Evolutionary conservation across 495 filamentous ascomycete genomes (phyloP).

Genomic region (Daldinia decipiens): DNA sequence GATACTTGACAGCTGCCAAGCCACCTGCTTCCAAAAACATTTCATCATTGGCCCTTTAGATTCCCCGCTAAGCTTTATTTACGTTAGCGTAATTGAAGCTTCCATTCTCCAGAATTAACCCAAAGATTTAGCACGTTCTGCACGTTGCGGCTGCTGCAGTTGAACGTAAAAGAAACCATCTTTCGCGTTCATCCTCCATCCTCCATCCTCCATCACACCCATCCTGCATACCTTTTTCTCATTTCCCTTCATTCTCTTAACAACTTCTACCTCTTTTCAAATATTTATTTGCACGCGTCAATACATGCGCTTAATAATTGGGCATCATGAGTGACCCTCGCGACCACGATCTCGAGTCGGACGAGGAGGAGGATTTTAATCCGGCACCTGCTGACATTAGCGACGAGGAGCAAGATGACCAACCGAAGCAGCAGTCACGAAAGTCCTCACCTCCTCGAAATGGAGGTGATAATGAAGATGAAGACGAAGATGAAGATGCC

Average conservation of each 20-base stretch:
- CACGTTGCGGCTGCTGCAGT: constrained; percentile 32
- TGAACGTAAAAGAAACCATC: constrained; percentile 38
- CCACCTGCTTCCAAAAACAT: constrained; percentile 1
- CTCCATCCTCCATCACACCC: not conserved
- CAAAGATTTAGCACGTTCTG: constrained; percentile 32
- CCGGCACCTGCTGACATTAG: constrained; percentile 73
- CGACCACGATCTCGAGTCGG: constrained; percentile 64
- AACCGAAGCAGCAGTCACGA: constrained; percentile 42
- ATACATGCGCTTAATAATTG: constrained; percentile 15
- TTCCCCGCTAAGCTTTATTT: not conserved
- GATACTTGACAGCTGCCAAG: not conserved
- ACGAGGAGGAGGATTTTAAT: constrained; percentile 86
- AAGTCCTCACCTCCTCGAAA: constrained; percentile 39
- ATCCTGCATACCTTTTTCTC: constrained; percentile 5
- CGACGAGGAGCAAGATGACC: constrained; percentile 65
- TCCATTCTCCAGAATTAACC: constrained; percentile 33
- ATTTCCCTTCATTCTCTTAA: constrained; percentile 5
- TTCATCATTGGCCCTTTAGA: constrained; percentile 2
- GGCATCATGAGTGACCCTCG: constrained; percentile 58
- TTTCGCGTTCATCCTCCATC: constrained; percentile 2
- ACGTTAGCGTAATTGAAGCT: constrained; percentile 27
- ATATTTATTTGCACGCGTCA: not conserved
- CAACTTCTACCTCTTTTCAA: constrained; percentile 1
- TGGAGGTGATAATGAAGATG: constrained; percentile 55
- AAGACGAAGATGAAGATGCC: constrained; percentile 61